A percentile compares a stretch with the other conserved stretches of the same genome.
Conservation (phyloP, 192 early-diverging fungal species). For the Podila horticola region DNA sequence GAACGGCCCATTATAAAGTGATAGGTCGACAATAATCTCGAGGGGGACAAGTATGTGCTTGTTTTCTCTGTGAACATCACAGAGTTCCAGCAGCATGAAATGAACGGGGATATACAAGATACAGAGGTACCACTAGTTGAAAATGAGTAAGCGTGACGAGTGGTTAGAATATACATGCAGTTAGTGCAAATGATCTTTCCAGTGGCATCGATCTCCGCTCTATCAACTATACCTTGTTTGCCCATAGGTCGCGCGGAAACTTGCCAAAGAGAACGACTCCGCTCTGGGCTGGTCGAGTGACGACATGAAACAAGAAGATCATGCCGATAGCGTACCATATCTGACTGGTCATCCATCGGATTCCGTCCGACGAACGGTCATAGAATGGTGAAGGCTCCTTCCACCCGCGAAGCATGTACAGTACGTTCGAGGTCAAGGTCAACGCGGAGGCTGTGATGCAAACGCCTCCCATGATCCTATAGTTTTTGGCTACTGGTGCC, state of each 20-base stretch:
- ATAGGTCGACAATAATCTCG: conserved; percentile 40
- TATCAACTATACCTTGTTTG: conserved; percentile 29
- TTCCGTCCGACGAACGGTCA: conserved; percentile 6
- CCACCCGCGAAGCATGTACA: conserved; percentile 51
- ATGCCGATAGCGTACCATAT: conserved; percentile 50
- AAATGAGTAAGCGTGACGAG: not conserved
- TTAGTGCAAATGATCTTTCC: not conserved
- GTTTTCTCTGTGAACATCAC: conserved; percentile 37
- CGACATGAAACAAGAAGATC: conserved; percentile 48
- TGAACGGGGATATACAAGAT: conserved; percentile 43
- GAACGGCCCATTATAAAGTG: conserved; percentile 43
- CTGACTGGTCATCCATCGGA: conserved; percentile 49
- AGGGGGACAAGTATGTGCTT: conserved; percentile 42
- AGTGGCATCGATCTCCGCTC: not conserved
- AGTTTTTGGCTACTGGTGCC: conserved; percentile 29
- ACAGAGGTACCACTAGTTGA: conserved; percentile 33
- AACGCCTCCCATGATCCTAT: conserved; percentile 34
- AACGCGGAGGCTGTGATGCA: conserved; percentile 22
- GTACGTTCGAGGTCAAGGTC: conserved; percentile 28
- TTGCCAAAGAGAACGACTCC: conserved; percentile 50
- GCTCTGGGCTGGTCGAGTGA: conserved; percentile 48
- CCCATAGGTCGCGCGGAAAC: conserved; percentile 41
- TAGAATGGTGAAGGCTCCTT: conserved; percentile 28
- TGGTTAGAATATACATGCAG: not conserved
- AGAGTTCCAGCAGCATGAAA: conserved; percentile 37